Percentiles rank a stretch among this genome's conserved stretches.
phyloP scores from a whole-genome alignment of 1,139 yeast species.

The Geotrichum fermentans region DNA sequence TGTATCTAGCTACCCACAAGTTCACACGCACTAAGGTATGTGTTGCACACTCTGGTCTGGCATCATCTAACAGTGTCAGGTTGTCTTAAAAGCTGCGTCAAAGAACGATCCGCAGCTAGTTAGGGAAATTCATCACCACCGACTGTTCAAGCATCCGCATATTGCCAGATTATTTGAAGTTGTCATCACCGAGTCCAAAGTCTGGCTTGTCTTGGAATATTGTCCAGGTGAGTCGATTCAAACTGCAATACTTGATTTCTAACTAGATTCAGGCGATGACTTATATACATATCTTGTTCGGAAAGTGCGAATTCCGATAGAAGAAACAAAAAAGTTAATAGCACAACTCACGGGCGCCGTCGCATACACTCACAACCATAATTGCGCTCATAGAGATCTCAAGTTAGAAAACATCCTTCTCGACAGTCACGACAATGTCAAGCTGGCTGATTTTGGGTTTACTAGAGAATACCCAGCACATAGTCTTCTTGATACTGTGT shows the following conservation, averaged over 20 bases:
- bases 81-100: constrained; percentile 79
- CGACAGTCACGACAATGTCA: constrained; percentile 64
- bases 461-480: constrained; percentile 68
- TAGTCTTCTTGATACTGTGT: constrained; percentile 68
- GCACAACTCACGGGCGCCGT: constrained; percentile 80
- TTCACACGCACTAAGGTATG: constrained; percentile 63
- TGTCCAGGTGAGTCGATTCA: constrained; percentile 46
- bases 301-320: constrained; percentile 43
- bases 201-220: constrained; percentile 87
- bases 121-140: constrained; percentile 83
- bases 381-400: constrained; percentile 85
- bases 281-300: constrained; percentile 66
- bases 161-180: constrained; percentile 84
- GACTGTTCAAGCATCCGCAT: constrained; percentile 77
- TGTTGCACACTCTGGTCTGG: neutral
- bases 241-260: neutral
- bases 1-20: constrained; percentile 74
- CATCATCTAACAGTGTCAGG: constrained; percentile 25
- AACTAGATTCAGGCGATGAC: constrained; percentile 67
- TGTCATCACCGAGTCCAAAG: constrained; percentile 68
- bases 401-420: constrained; percentile 80
- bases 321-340: constrained; percentile 58
- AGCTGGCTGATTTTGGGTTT: constrained; percentile 89
- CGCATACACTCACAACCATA: constrained; percentile 73
- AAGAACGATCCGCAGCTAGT: constrained; percentile 84